Percentiles rank a stretch among this genome's conserved stretches.
phyloP scores from a whole-genome alignment of 2,329 filamentous ascomycete genomes.

The Neurospora sp. region DNA sequence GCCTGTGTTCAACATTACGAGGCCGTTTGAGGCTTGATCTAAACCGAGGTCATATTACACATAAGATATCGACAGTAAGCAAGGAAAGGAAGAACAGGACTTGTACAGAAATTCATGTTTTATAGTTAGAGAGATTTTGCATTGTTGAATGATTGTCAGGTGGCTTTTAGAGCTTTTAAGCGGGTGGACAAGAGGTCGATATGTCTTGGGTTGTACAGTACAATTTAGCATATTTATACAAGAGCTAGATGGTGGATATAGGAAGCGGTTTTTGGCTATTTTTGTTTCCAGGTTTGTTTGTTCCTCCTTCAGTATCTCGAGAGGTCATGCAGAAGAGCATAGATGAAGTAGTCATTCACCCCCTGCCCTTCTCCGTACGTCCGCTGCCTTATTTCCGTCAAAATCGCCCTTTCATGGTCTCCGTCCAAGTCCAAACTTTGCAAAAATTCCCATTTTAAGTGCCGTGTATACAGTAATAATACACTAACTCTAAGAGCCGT shows the following conservation, averaged over 20 bases:
- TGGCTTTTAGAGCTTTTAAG: not conserved
- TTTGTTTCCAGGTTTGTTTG: too few relatives aligned
- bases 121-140: not conserved
- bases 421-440: not conserved
- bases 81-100: not conserved
- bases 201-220: not conserved
- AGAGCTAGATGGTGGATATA: not conserved
- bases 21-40: conserved; percentile 38
- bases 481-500: not conserved
- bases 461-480: not conserved
- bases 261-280: not conserved
- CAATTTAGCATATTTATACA: not conserved
- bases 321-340: not conserved
- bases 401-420: not conserved
- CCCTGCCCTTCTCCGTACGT: not conserved
- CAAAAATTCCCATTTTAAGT: not conserved
- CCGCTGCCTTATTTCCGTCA: not conserved
- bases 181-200: not conserved
- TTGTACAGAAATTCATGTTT: not conserved
- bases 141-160: not conserved
- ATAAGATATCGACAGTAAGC: not conserved
- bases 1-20: conserved; percentile 38
- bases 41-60: not conserved
- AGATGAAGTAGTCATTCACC: not conserved
- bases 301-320: not conserved